Evolutionary conservation across 2,329 filamentous ascomycete genomes (phyloP), one percentile per base, ranked within the genome.

Genomic region (Claviceps maximensis): DNA sequence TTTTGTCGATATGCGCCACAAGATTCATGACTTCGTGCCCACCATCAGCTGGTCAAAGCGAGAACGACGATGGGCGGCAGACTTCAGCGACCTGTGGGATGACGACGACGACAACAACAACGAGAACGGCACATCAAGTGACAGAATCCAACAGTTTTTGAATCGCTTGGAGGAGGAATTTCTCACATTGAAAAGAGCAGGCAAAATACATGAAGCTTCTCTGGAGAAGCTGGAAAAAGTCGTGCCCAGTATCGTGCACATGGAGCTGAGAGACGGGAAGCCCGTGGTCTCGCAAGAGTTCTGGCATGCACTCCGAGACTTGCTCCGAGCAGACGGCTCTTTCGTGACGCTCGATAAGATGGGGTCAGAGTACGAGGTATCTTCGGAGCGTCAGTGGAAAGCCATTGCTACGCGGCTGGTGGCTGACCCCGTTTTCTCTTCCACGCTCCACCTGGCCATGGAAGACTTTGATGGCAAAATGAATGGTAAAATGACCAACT

Each of bases 281-380:
- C 65, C 71, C 0, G 67, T 76, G 23, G 76, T 87, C 17, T 69
- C 77, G 0, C 71, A 78, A 25, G 74, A 80, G 2, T 86, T 89
- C 55, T 89, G 80, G 88, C 71, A 79, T 53, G 84, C 83, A 0
- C 63, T 89, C 9, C 71, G 73, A 25, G 74, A 77, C 51, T 71
- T 76, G 53, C 75, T 86, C 48, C 68, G 68, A 21, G 64, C 69
- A 1, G 77, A 79, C 45, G 68, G 68, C 2, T 66, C 68, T 31
- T 70, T 80, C 41, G 62, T 79, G 40, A 74, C 68, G 3, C 59
- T 79, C 3, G 69, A 76, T 38, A 68, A 69, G 31, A 63, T 66
- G 3, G 62, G 65, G 2, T 61, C 70, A 17, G 64, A 63, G n/a
- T 68, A 66, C 21, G 61, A 69, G 15, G 58, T 70, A 19, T 67